phyloP scores from a whole-genome alignment of 257 asterid species.

The Nyctanthes arbortristis region DNA sequence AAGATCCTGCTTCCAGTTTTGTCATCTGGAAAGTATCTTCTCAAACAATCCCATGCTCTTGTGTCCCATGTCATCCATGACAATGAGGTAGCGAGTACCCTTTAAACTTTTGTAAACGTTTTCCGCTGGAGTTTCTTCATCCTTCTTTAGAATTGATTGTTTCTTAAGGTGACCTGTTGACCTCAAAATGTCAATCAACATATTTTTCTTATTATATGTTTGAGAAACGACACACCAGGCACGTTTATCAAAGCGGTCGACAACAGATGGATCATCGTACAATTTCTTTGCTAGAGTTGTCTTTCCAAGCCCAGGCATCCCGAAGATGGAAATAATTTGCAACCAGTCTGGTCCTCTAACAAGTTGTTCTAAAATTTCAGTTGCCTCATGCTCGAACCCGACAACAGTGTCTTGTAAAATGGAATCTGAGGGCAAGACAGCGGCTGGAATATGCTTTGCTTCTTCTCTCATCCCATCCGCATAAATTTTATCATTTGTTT shows the following conservation, averaged over 20 bases:
- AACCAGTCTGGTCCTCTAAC: background rate
- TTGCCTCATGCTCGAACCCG: slow-evolving; percentile 22
- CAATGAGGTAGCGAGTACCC: slow-evolving; percentile 25
- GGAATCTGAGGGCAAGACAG: background rate
- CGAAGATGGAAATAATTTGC: slow-evolving; percentile 11
- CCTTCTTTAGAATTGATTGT: background rate
- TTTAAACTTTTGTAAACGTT: slow-evolving; percentile 22
- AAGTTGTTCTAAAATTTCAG: slow-evolving; percentile 2
- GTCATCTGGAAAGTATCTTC: background rate
- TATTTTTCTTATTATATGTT: too few species aligned
- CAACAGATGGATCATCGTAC: slow-evolving; percentile 14
- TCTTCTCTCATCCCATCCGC: too few species aligned
- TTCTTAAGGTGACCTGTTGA: slow-evolving; percentile 15
- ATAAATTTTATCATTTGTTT: too few species aligned
- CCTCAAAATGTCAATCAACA: slow-evolving; percentile 20
- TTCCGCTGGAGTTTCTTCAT: slow-evolving; percentile 7
- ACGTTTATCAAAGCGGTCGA: slow-evolving; percentile 20
- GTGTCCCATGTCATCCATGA: slow-evolving; percentile 34
- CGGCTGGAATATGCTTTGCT: too few species aligned
- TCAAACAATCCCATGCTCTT: slow-evolving; percentile 6
- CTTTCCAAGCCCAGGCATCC: too few species aligned
- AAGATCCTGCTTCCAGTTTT: too few species aligned
- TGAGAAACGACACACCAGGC: slow-evolving; percentile 11
- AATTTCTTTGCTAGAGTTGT: too few species aligned
- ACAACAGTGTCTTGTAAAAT: slow-evolving; percentile 13